Base-by-base conservation (phyloP, 352 stramenopile genomes). In the Blastocystis sp. region DNA sequence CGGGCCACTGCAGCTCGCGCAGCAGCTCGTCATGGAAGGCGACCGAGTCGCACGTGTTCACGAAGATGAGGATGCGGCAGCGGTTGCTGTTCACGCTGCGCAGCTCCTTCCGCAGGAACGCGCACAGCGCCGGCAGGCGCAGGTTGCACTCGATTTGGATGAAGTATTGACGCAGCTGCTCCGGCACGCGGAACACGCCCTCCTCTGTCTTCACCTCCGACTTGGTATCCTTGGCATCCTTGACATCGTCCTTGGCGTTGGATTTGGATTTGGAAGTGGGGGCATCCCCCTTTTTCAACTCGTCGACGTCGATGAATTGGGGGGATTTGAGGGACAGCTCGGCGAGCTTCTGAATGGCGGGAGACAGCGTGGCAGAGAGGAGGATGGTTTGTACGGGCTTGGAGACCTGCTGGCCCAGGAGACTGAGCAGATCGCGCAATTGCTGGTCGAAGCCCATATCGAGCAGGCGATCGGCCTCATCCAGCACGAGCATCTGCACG, bases 41-140 rank as follows among this genome's bases (percentile, higher is more conserved):
- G 40, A 98, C 96, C 52, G 94, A 93, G 87, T 98, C 95, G 90
- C 96, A 98, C 10, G 96, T 98, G 6, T 94, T 96, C 90, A 98
- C 93, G 91, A 99, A 99, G 1, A 98, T 94, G 52, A 99, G 93
- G 40, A 97, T 93, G 45, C 93, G 93, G 57, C 89, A 61, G 74
- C 71, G 40, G n/a, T 66, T 11, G 0, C n/a, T 28, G 19, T 77
- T 79, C 43, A 66, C 59, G 17, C n/a, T 45, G 21, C 76, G 79
- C 64, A 81, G 59, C 42, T 87, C 79, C 40, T 71, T 82, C 7
- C 62, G 70, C 60, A 98, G 89, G 89, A 98, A 98, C 48, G 93
- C 95, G 76, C 95, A 93, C 42, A 98, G 89, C 0, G 94, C 94
- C 70, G 94, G 93, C 11, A 98, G 92, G n/a, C 95, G 91, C 28